A percentile compares a stretch with the other conserved stretches of the same genome.
phyloP scores from a whole-genome alignment of 352 stramenopile species.

The Pythium dissimile region DNA sequence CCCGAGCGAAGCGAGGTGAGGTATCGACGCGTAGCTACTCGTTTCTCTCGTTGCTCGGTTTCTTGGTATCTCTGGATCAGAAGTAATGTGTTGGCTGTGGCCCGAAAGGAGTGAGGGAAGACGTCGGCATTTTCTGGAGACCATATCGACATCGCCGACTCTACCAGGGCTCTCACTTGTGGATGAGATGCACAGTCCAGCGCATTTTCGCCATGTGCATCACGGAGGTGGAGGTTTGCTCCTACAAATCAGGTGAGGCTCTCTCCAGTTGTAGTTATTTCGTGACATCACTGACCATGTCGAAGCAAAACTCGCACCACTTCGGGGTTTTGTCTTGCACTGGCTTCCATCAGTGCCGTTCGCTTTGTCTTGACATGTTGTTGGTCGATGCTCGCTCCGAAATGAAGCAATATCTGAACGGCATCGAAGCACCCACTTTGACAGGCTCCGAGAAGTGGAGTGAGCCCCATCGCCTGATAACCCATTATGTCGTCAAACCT shows the following conservation, averaged over 20 bases:
- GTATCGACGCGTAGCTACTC: conserved; percentile 23
- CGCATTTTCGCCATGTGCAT: conserved; percentile 43
- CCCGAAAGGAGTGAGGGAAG: conserved; percentile 48
- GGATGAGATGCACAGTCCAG: conserved; percentile 41
- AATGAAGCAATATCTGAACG: conserved; percentile 41
- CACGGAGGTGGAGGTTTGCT: conserved; percentile 35
- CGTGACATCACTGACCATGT: conserved; percentile 30
- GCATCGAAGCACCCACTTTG: conserved; percentile 44
- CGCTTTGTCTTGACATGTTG: conserved; percentile 48
- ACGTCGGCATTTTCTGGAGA: conserved; percentile 18
- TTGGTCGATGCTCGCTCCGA: conserved; percentile 48
- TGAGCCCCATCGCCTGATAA: conserved; percentile 74
- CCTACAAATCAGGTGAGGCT: conserved; percentile 24
- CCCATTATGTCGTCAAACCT: too few relatives aligned
- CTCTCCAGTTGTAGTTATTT: too few relatives aligned
- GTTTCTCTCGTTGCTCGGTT: conserved; percentile 14
- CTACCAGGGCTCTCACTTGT: conserved; percentile 28
- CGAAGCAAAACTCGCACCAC: conserved; percentile 59
- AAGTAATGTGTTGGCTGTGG: conserved; percentile 30
- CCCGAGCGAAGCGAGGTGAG: conserved; percentile 26
- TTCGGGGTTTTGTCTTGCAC: conserved; percentile 26
- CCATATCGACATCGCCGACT: conserved; percentile 22
- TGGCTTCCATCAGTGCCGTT: conserved; percentile 63
- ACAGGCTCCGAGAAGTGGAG: conserved; percentile 51
- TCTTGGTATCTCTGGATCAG: conserved; percentile 39